A percentile compares a stretch with the other conserved stretches of the same genome.
phyloP scores from a whole-genome alignment of 139 green algal genomes.

The Tetraselmis striata region DNA sequence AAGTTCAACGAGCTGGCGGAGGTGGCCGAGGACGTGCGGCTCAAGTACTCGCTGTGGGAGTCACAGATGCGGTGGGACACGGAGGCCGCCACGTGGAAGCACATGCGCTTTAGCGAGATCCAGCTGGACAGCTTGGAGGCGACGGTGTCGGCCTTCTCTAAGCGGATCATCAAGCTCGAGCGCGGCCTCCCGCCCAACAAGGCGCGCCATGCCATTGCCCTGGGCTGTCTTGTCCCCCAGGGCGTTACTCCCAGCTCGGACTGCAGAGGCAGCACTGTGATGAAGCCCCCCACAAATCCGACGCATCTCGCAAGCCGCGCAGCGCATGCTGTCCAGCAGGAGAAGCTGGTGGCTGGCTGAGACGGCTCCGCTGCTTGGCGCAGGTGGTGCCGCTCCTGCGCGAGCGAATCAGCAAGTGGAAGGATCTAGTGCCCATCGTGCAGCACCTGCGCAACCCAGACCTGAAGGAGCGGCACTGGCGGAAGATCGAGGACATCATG shows the following conservation, averaged over 20 bases:
- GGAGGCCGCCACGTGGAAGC: neutral
- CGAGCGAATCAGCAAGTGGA: neutral
- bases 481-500: conserved; percentile 3
- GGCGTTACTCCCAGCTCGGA: neutral
- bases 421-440: neutral
- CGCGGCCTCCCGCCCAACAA: neutral
- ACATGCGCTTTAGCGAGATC: conserved; percentile 1
- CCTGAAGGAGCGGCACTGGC: conserved; percentile 18
- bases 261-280: too few relatives aligned
- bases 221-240: neutral
- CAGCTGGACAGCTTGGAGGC: conserved; percentile 8
- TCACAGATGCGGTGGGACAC: neutral
- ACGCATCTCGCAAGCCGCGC: too few relatives aligned
- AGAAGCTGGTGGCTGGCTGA: too few relatives aligned
- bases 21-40: conserved; percentile 3
- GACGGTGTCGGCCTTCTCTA: conserved; percentile 4
- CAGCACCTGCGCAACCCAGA: conserved; percentile 14
- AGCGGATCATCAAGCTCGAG: conserved; percentile 10
- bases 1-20: conserved; percentile 14
- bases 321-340: too few relatives aligned
- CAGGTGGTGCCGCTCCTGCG: neutral
- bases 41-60: conserved; percentile 15
- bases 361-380: too few relatives aligned
- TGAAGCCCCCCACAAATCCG: too few relatives aligned
- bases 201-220: neutral